phyloP scores from a whole-genome alignment of 2,329 filamentous ascomycete genomes.

The Colletotrichum incanum region DNA sequence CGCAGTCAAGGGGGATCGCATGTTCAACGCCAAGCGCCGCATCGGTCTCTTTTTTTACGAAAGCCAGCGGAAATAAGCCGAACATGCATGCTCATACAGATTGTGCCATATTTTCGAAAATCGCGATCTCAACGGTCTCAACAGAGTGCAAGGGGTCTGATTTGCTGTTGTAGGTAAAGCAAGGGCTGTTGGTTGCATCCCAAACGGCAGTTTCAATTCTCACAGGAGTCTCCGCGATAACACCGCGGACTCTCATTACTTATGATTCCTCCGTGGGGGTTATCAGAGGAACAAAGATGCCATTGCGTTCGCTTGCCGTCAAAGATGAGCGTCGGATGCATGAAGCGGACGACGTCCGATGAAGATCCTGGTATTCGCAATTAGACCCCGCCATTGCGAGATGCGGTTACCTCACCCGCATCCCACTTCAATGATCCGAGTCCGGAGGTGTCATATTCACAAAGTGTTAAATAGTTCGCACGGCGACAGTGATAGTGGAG shows the following conservation, averaged over 20 bases:
- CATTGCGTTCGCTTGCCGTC: not conserved
- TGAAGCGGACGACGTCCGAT: slow-evolving; percentile 29
- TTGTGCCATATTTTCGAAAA: slow-evolving; percentile 18
- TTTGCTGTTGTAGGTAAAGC: not conserved
- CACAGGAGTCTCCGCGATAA: not conserved
- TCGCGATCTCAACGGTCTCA: not conserved
- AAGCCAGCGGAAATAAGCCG: slow-evolving; percentile 2
- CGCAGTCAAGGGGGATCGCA: not conserved
- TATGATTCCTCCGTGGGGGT: not conserved
- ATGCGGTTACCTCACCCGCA: slow-evolving; percentile 9
- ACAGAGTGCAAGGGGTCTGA: not conserved
- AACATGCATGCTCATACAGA: not conserved
- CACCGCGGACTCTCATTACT: not conserved
- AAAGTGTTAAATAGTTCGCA: not conserved
- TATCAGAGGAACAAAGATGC: too few species aligned
- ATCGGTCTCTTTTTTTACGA: not conserved
- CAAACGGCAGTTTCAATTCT: not conserved
- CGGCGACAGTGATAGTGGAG: not conserved
- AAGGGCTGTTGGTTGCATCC: not conserved
- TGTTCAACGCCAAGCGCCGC: not conserved
- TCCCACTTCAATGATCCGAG: not conserved
- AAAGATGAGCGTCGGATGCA: not conserved
- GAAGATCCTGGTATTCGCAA: slow-evolving; percentile 22
- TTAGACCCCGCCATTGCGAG: slow-evolving; percentile 34
- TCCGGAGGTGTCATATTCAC: not conserved